Evolutionary conservation across 73 alveolate species (phyloP).

Genomic region (Breviolum minutum): DNA sequence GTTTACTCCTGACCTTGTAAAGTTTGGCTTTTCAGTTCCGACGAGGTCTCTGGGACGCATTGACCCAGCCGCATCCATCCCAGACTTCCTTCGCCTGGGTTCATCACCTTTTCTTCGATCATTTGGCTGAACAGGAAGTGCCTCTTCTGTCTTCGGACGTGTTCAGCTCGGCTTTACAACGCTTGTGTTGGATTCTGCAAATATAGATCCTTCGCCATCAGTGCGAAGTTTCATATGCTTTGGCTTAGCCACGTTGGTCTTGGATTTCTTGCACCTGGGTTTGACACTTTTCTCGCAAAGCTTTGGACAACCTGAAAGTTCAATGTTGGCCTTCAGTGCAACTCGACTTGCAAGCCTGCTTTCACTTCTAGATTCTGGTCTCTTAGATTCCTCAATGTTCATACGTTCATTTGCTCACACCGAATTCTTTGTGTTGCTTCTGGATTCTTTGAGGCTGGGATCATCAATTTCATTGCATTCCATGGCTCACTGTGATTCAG

Average conservation of each 20-base stretch:
- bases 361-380: background rate
- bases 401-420: background rate
- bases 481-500: background rate
- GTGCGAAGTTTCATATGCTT: background rate
- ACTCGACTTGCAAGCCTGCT: background rate
- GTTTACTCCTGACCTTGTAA: background rate
- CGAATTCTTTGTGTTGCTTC: background rate
- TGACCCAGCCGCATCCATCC: background rate
- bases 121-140: background rate
- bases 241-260: background rate
- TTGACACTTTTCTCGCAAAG: background rate
- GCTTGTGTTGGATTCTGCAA: background rate
- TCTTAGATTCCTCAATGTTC: background rate
- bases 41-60: background rate
- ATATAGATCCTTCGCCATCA: background rate
- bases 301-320: background rate
- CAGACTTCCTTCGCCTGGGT: conserved; percentile 9
- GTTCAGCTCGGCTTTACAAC: background rate
- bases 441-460: conserved; percentile 8
- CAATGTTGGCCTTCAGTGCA: background rate
- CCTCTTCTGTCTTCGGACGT: background rate
- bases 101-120: background rate
- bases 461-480: background rate
- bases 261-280: conserved; percentile 23
- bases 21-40: background rate